Percentiles rank a stretch among this genome's conserved stretches.
phyloP scores from a whole-genome alignment of 208 protist species.

The Naegleria fowleri region DNA sequence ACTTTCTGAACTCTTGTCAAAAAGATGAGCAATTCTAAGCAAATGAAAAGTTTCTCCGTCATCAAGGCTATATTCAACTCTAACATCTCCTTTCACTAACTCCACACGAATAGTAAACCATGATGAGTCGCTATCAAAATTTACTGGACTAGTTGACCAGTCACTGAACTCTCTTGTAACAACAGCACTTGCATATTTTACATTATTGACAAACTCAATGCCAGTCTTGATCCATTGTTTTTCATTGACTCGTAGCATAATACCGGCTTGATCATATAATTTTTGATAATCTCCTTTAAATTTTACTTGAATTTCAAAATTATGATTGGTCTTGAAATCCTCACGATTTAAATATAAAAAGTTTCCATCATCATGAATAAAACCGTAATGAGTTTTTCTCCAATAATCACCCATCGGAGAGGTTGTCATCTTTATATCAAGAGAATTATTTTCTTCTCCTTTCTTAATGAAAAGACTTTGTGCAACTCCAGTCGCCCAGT shows the following conservation, averaged over 20 bases:
- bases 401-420: background rate
- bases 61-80: background rate
- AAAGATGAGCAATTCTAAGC: background rate
- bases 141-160: background rate
- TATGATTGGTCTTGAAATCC: background rate
- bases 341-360: background rate
- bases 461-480: background rate
- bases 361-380: constrained; percentile 4
- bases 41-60: background rate
- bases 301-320: background rate
- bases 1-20: background rate
- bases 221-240: constrained; percentile 19
- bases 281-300: constrained; percentile 3
- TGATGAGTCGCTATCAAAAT: background rate
- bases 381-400: constrained; percentile 9
- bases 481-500: background rate
- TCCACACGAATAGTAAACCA: background rate
- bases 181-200: background rate
- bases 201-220: background rate
- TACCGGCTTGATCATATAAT: constrained; percentile 19
- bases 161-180: background rate
- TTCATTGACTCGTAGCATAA: background rate
- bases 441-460: background rate
- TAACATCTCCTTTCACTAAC: background rate
- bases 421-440: background rate